A percentile compares a stretch with the other conserved stretches of the same genome.
phyloP scores from a whole-genome alignment of 108 stramenopile genomes.

The Skeletonema costatum region DNA sequence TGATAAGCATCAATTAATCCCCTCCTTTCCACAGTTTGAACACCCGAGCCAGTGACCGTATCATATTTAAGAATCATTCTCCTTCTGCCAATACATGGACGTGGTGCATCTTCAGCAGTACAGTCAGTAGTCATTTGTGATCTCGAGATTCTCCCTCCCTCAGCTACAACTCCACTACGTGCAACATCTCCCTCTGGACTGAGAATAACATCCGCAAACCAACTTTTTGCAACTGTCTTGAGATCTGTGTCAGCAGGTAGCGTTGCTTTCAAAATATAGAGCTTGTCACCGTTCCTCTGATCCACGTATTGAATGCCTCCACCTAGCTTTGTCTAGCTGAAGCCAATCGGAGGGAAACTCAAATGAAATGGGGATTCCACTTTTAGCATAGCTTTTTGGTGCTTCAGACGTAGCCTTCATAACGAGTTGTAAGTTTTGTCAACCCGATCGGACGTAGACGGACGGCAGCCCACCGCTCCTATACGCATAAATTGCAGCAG shows the following conservation, averaged over 20 bases:
- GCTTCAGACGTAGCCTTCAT: slow-evolving; percentile 34
- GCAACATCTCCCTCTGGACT: slow-evolving; percentile 62
- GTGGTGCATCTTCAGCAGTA: slow-evolving; percentile 24
- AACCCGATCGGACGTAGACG: slow-evolving; percentile 19
- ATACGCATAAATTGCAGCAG: slow-evolving; percentile 31
- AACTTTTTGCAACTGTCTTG: slow-evolving; percentile 51
- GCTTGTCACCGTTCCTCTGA: slow-evolving; percentile 80
- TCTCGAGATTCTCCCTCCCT: slow-evolving; percentile 57
- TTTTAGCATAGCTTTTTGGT: slow-evolving; percentile 3
- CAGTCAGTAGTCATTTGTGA: slow-evolving; percentile 55
- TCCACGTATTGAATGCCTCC: slow-evolving; percentile 82
- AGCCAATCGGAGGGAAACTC: slow-evolving; percentile 84
- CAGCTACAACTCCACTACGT: slow-evolving; percentile 59
- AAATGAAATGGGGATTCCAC: slow-evolving; percentile 20
- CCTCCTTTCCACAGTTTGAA: slow-evolving; percentile 68
- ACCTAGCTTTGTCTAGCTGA: slow-evolving; percentile 61
- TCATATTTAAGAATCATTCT: slow-evolving; percentile 67
- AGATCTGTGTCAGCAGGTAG: slow-evolving; percentile 57
- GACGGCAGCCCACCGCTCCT: slow-evolving; percentile 25
- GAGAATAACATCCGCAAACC: slow-evolving; percentile 63
- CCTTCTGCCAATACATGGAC: slow-evolving; percentile 38
- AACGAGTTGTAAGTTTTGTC: slow-evolving; percentile 18
- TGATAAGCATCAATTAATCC: slow-evolving; percentile 78
- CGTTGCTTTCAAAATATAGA: slow-evolving; percentile 64
- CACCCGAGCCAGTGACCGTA: slow-evolving; percentile 70